Percentiles rank a stretch among this genome's conserved stretches.
These are phyloP conservation scores for Heteromeles arbutifolia DNA, from an alignment of 306 rosid genomes.

Conservation along the genomic window DNA sequence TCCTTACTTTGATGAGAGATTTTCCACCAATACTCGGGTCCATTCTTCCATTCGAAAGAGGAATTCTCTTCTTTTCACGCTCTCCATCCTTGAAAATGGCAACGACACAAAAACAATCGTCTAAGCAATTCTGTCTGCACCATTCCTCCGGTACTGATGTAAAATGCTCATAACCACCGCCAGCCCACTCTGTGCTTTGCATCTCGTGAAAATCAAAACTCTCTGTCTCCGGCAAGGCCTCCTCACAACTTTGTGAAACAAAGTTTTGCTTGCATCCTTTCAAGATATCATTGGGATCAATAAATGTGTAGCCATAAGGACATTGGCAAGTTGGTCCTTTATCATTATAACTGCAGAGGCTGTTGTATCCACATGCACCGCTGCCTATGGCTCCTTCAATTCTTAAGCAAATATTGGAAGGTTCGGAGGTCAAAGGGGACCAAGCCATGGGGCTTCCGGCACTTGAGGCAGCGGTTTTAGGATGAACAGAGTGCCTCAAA, in stretches of 20 bases:
- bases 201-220: neutral
- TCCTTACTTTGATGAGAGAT: conserved; percentile 27
- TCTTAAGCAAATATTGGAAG: conserved; percentile 22
- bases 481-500: too few relatives aligned
- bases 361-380: conserved; percentile 37
- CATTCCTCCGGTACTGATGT: conserved; percentile 1
- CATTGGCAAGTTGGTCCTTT: conserved; percentile 11
- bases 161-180: neutral
- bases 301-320: neutral
- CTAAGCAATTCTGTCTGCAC: conserved; percentile 21
- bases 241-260: conserved; percentile 28
- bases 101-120: conserved; percentile 26
- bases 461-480: too few relatives aligned
- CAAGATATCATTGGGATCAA: conserved; percentile 22
- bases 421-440: conserved; percentile 6
- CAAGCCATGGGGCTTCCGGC: conserved; percentile 4
- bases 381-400: neutral
- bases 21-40: neutral
- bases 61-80: conserved; percentile 22
- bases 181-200: conserved; percentile 1
- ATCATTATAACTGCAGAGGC: conserved; percentile 8
- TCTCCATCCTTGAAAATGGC: neutral
- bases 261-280: conserved; percentile 22
- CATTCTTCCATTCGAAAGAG: conserved; percentile 16
- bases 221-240: neutral